Evolutionary conservation across 2,329 filamentous ascomycete species (phyloP).

Genomic region (Aspergillus vadensis): DNA sequence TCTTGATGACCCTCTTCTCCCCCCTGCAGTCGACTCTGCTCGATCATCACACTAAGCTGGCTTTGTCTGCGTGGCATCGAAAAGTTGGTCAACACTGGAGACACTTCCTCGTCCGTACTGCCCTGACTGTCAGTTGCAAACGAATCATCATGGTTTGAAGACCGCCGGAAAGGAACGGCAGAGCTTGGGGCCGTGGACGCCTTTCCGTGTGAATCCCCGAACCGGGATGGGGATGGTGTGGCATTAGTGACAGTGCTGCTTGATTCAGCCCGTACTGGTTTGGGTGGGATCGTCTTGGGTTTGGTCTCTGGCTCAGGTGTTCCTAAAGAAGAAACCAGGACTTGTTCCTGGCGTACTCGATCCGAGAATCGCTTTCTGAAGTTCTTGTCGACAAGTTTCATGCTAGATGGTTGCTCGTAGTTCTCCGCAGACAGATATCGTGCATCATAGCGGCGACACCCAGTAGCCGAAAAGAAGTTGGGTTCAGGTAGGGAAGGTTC

Average conservation of each 20-base stretch:
- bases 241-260: slow-evolving; percentile 4
- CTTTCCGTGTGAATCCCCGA: slow-evolving; percentile 9
- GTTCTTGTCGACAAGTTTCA: slow-evolving; percentile 38
- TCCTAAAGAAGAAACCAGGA: slow-evolving; percentile 14
- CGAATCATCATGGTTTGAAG: background rate
- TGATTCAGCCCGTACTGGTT: background rate
- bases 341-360: slow-evolving; percentile 24
- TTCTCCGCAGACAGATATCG: slow-evolving; percentile 21
- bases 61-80: slow-evolving; percentile 18
- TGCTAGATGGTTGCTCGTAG: slow-evolving; percentile 19
- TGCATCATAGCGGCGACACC: slow-evolving; percentile 17
- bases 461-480: slow-evolving; percentile 20
- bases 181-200: slow-evolving; percentile 15
- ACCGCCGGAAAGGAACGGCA: background rate
- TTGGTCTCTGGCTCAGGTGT: background rate
- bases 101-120: background rate
- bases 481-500: slow-evolving; percentile 14
- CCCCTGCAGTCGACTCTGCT: slow-evolving; percentile 14
- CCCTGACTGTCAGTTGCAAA: background rate
- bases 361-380: slow-evolving; percentile 44
- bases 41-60: slow-evolving; percentile 25
- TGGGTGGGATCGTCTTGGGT: background rate
- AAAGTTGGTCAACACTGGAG: slow-evolving; percentile 14
- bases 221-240: slow-evolving; percentile 9
- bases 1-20: background rate